Conservation (phyloP, 139 green algal genomes). For the Pseudopediastrum boryanum region DNA sequence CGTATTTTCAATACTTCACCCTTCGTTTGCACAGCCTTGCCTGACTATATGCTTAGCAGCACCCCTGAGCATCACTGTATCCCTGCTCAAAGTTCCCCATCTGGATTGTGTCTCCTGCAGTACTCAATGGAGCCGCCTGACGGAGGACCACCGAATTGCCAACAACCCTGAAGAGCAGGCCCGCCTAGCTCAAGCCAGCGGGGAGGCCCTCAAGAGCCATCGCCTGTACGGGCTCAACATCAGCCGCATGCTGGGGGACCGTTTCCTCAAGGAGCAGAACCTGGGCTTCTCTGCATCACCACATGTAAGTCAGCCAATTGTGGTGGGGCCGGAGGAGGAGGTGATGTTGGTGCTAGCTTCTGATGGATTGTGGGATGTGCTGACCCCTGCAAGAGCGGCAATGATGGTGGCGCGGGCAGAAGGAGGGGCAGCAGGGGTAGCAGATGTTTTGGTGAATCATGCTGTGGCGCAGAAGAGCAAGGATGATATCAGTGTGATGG, state of each 20-base stretch:
- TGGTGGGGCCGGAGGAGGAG: background rate
- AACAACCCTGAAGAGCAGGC: constrained; percentile 43
- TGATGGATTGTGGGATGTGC: constrained; percentile 68
- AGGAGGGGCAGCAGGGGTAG: background rate
- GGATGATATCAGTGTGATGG: constrained; percentile 41
- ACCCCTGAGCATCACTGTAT: too few relatives aligned
- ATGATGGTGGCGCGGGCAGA: background rate
- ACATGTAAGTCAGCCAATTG: constrained; percentile 35
- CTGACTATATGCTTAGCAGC: too few relatives aligned
- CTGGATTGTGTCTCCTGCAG: background rate
- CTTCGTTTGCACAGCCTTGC: too few relatives aligned
- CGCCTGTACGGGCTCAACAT: constrained; percentile 67
- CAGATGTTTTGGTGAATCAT: constrained; percentile 24
- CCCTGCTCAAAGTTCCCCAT: too few relatives aligned
- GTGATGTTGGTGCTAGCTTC: constrained; percentile 52
- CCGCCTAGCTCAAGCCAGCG: constrained; percentile 28
- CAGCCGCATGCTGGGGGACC: constrained; percentile 62
- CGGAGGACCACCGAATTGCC: constrained; percentile 62
- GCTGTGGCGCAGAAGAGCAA: constrained; percentile 25
- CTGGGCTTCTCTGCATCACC: constrained; percentile 64
- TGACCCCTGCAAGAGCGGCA: constrained; percentile 39
- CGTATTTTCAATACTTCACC: too few relatives aligned
- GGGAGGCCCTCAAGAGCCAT: constrained; percentile 34
- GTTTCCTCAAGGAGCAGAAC: constrained; percentile 64
- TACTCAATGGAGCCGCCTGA: constrained; percentile 40